A percentile compares a stretch with the other conserved stretches of the same genome.
Conservation (phyloP, 495 filamentous ascomycete genomes). For the Tuber aestivum region DNA sequence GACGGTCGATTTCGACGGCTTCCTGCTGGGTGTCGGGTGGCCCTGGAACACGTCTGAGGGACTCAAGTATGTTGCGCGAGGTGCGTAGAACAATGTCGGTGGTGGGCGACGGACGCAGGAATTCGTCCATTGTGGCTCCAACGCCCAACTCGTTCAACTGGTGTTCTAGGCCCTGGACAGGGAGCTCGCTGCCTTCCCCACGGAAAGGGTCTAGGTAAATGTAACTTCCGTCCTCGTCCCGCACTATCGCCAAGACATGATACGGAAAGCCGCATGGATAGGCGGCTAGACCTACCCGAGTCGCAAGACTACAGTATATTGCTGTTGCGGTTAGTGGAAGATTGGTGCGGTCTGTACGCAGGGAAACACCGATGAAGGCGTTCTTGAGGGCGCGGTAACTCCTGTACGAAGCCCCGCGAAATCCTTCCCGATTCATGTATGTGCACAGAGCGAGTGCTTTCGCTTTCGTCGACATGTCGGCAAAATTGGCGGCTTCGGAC, state of each 20-base stretch:
- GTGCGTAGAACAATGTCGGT: slow-evolving; percentile 67
- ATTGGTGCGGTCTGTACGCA: slow-evolving; percentile 55
- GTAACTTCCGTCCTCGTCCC: slow-evolving; percentile 30
- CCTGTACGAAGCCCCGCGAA: slow-evolving; percentile 62
- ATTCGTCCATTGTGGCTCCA: slow-evolving; percentile 50
- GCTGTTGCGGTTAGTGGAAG: slow-evolving; percentile 60
- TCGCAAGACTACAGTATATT: slow-evolving; percentile 65
- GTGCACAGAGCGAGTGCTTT: slow-evolving; percentile 61
- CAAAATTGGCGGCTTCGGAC: slow-evolving; percentile 49
- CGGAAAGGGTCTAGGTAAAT: slow-evolving; percentile 75
- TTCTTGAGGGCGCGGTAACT: slow-evolving; percentile 73
- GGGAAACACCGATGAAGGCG: slow-evolving; percentile 69
- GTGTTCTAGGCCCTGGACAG: slow-evolving; percentile 53
- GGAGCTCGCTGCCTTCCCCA: slow-evolving; percentile 57
- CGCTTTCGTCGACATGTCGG: slow-evolving; percentile 53
- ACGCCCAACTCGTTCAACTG: slow-evolving; percentile 61
- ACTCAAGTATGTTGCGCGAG: slow-evolving; percentile 66
- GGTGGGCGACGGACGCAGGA: slow-evolving; percentile 56
- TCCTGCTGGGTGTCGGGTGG: slow-evolving; percentile 43
- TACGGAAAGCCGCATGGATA: slow-evolving; percentile 61
- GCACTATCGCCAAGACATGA: slow-evolving; percentile 61
- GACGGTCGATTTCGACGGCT: slow-evolving; percentile 43
- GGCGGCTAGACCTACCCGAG: slow-evolving; percentile 55
- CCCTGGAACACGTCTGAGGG: slow-evolving; percentile 34
- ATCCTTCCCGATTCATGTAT: slow-evolving; percentile 59